Conservation (phyloP, 2,329 filamentous ascomycete genomes). For the Penicillium sp. region DNA sequence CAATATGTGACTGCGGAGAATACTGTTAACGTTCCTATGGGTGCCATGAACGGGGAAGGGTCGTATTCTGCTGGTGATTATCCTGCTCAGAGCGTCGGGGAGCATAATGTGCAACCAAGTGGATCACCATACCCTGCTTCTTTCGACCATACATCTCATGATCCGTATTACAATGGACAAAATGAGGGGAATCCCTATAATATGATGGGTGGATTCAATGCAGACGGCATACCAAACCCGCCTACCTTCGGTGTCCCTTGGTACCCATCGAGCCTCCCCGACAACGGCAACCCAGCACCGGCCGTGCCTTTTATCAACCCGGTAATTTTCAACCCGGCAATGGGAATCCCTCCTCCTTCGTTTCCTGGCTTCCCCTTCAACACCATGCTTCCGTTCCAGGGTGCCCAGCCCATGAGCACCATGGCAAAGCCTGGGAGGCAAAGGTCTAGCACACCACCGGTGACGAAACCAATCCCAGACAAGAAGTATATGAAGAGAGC, state of each 20-base stretch:
- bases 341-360: conserved; percentile 1
- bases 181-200: background rate
- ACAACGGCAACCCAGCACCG: background rate
- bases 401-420: conserved; percentile 16
- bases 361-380: conserved; percentile 14
- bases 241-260: conserved; percentile 1
- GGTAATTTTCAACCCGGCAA: conserved; percentile 2
- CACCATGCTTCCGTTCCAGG: conserved; percentile 9
- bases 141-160: too few relatives aligned
- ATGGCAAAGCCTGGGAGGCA: conserved; percentile 8
- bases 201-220: too few relatives aligned
- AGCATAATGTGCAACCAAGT: background rate
- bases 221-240: background rate
- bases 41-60: background rate
- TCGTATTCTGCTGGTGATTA: background rate
- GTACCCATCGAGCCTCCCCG: background rate
- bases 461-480: conserved; percentile 52
- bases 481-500: conserved; percentile 57
- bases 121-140: background rate
- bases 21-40: background rate
- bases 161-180: too few relatives aligned
- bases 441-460: conserved; percentile 10
- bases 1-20: conserved; percentile 1
- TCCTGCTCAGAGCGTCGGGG: background rate
- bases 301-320: conserved; percentile 10